Conservation (phyloP, 176 grass and related monocot species). For the Oryza nivara region DNA sequence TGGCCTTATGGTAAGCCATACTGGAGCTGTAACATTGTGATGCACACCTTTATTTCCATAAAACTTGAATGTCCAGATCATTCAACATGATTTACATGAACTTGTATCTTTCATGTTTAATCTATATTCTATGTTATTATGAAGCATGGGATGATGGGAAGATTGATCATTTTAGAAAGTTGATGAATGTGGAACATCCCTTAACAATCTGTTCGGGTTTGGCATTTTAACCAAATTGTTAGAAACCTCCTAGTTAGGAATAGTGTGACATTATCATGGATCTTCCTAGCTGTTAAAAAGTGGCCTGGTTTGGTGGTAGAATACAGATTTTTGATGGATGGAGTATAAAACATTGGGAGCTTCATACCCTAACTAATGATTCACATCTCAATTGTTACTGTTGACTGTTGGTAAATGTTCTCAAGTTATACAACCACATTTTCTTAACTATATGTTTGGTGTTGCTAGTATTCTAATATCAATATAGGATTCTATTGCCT, state of each 20-base stretch:
- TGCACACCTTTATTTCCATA: slow-evolving; percentile 17
- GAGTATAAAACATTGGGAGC: background rate
- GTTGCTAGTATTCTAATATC: background rate
- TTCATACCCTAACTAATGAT: background rate
- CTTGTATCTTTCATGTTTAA: background rate
- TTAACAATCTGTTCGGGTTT: background rate
- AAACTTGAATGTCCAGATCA: slow-evolving; percentile 1
- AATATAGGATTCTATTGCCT: background rate
- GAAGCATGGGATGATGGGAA: background rate
- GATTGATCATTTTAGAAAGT: slow-evolving; percentile 5
- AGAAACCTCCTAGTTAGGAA: slow-evolving; percentile 1
- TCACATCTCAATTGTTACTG: background rate
- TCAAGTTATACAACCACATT: background rate
- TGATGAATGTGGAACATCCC: background rate
- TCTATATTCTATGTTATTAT: background rate
- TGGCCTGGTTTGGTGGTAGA: background rate
- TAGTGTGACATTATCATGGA: background rate
- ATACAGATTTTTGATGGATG: background rate
- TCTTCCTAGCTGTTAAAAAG: background rate
- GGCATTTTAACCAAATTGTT: background rate
- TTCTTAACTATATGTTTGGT: background rate
- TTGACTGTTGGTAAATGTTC: slow-evolving; percentile 2
- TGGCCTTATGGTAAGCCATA: slow-evolving; percentile 81
- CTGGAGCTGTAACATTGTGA: background rate
- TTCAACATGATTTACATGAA: background rate